These are phyloP conservation scores for Penicillium frequentans DNA, from an alignment of 2,329 filamentous ascomycete genomes.

Conservation along the genomic window DNA sequence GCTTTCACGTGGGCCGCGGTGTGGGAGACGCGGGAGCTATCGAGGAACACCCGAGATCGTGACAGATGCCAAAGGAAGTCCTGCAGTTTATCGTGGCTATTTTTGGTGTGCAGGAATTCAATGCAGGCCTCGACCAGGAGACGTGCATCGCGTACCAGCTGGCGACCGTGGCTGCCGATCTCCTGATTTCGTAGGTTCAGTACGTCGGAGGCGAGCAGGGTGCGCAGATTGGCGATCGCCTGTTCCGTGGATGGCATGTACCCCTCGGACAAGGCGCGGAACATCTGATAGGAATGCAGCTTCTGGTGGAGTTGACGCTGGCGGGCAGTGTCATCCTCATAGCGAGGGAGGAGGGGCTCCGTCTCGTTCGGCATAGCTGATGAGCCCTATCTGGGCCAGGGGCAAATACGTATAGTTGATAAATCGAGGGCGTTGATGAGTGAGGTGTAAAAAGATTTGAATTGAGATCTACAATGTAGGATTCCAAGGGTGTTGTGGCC, in stretches of 20 bases:
- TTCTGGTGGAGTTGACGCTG: constrained; percentile 82
- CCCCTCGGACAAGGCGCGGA: constrained; percentile 75
- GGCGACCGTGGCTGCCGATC: constrained; percentile 74
- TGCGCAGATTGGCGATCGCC: constrained; percentile 73
- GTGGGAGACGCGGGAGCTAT: constrained; percentile 63
- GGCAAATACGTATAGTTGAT: not conserved
- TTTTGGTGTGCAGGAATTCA: constrained; percentile 79
- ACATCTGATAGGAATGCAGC: constrained; percentile 90
- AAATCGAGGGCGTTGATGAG: not conserved
- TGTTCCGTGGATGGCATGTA: constrained; percentile 94
- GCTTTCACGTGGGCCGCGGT: constrained; percentile 63
- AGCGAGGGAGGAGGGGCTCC: constrained; percentile 77
- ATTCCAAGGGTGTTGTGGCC: not conserved
- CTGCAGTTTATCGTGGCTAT: constrained; percentile 80
- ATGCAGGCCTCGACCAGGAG: constrained; percentile 78
- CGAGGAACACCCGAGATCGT: constrained; percentile 69
- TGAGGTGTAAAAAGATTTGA: not conserved
- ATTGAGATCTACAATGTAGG: constrained; percentile 1
- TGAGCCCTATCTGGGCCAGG: not conserved
- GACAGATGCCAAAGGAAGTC: constrained; percentile 85
- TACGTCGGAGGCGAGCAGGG: constrained; percentile 73
- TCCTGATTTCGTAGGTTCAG: constrained; percentile 73
- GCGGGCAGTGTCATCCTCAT: constrained; percentile 69
- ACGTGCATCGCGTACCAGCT: constrained; percentile 69
- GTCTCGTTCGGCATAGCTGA: constrained; percentile 57